Percentiles rank a stretch among this genome's conserved stretches.
Conservation (phyloP, 352 stramenopile genomes). For the Lagenidium sp. region DNA sequence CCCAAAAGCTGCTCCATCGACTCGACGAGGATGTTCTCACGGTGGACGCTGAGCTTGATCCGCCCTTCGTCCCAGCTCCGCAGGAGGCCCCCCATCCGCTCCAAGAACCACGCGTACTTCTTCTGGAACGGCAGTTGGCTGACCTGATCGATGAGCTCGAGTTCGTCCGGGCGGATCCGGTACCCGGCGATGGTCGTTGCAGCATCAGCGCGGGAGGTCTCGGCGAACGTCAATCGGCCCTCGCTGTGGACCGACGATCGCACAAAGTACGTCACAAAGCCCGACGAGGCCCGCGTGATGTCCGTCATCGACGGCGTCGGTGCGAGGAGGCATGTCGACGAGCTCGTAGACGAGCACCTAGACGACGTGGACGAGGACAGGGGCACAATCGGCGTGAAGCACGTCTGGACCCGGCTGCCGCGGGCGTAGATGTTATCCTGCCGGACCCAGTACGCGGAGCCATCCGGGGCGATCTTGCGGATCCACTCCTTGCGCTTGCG, state of each 20-base stretch:
- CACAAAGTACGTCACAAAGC: slow-evolving; percentile 64
- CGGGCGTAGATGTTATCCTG: slow-evolving; percentile 26
- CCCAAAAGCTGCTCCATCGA: slow-evolving; percentile 75
- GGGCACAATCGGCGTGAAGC: no score
- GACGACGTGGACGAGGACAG: background rate
- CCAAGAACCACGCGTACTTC: slow-evolving; percentile 82
- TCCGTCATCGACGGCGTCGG: background rate
- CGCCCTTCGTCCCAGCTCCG: slow-evolving; percentile 70
- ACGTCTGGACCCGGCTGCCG: no score
- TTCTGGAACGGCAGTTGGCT: slow-evolving; percentile 58
- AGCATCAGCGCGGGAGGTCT: slow-evolving; percentile 47
- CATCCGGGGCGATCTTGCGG: slow-evolving; percentile 45
- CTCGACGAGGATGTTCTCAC: slow-evolving; percentile 68
- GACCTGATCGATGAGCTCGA: slow-evolving; percentile 58
- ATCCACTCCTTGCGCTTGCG: slow-evolving; percentile 78
- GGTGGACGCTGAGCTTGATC: slow-evolving; percentile 73
- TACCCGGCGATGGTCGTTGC: slow-evolving; percentile 57
- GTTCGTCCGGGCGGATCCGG: slow-evolving; percentile 34
- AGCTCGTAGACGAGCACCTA: background rate
- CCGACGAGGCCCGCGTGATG: slow-evolving; percentile 34
- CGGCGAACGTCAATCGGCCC: slow-evolving; percentile 53
- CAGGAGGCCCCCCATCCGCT: slow-evolving; percentile 54
- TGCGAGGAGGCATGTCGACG: background rate
- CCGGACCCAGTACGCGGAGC: slow-evolving; percentile 64
- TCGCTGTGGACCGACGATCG: slow-evolving; percentile 50